Evolutionary conservation across 2,329 filamentous ascomycete genomes (phyloP).

Genomic region (Ophiostoma australiae): DNA sequence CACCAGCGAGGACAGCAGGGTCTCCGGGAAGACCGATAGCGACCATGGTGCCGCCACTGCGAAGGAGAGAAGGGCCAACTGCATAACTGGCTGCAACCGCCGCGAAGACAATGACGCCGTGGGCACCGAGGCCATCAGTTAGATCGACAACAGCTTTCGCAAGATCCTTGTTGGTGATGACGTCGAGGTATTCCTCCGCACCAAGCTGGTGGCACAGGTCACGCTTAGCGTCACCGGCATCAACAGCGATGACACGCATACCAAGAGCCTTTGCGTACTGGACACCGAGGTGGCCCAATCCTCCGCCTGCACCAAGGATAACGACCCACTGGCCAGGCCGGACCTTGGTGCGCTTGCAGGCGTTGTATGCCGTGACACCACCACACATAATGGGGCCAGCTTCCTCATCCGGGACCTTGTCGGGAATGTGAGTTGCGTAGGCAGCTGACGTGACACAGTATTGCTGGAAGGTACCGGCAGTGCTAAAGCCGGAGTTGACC

Average conservation of each 20-base stretch:
- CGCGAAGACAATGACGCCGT: constrained; percentile 50
- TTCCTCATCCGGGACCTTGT: constrained; percentile 45
- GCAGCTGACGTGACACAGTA: constrained; percentile 53
- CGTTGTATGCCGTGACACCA: constrained; percentile 54
- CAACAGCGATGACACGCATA: constrained; percentile 51
- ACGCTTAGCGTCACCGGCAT: constrained; percentile 46
- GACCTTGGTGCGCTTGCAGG: constrained; percentile 48
- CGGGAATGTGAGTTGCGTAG: constrained; percentile 48
- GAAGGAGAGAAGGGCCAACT: constrained; percentile 81
- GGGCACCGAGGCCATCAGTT: constrained; percentile 22
- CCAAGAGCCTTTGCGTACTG: constrained; percentile 52
- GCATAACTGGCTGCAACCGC: constrained; percentile 89
- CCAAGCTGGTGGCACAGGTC: constrained; percentile 45
- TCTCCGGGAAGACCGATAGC: constrained; percentile 82
- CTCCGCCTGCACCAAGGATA: constrained; percentile 52
- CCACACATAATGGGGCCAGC: constrained; percentile 58
- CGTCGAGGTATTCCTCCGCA: constrained; percentile 54
- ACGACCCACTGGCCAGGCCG: constrained; percentile 50
- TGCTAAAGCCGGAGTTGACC: constrained; percentile 25
- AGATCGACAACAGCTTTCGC: constrained; percentile 11
- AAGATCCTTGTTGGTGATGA: constrained; percentile 37
- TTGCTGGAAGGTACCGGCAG: constrained; percentile 51
- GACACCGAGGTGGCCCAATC: constrained; percentile 32
- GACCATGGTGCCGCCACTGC: constrained; percentile 73
- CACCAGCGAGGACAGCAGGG: constrained; percentile 40